Base-by-base conservation (phyloP, 73 alveolate species). In the Paramecium sexaurelia region DNA sequence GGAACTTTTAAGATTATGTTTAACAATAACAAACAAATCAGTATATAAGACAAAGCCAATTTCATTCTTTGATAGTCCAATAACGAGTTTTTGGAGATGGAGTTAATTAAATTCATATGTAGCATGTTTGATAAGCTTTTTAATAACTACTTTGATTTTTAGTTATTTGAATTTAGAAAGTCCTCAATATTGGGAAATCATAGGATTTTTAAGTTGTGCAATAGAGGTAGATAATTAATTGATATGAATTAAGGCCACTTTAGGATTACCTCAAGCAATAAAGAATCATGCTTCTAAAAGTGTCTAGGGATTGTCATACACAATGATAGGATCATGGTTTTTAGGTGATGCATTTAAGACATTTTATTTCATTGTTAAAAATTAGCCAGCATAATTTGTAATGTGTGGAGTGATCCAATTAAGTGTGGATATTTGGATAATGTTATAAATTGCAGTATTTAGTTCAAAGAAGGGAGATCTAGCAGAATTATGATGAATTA, bases 401-500 rank as follows among this genome's bases (percentile, higher is more conserved):
- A 78, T 78, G 90, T 78, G 90, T 15, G 90, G 90, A 37, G 41
- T 78, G 19, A 78, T 78, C 6, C 19, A 78, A 43, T 45, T 78
- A 40, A 78, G 27, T 39, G 90, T 78, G 8, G 90, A 78, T 40
- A 41, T 41, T 22, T 39, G 68, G 68, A 78, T 78, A 3, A 41
- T 78, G 73, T 2, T 39, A 40, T 43, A 78, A 24, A 78, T 78
- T 10, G 90, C 90, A 22, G 29, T 78, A 26, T 78, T 71, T 36
- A 71, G 86, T 35, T 20, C 33, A 19, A 37, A 43, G 8, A 43
- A 22, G 8, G 15, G 55, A 24, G 90, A 78, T 0, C 1, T 78
- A 19, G 75, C 40, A 20, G 26, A 33, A 29, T 5, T 9, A 41
- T 29, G 87, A 73, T 32, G 32, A 4, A 41, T 29, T 3, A 73